phyloP scores from a whole-genome alignment of 495 filamentous ascomycete genomes.

The Talaromyces ruber region DNA sequence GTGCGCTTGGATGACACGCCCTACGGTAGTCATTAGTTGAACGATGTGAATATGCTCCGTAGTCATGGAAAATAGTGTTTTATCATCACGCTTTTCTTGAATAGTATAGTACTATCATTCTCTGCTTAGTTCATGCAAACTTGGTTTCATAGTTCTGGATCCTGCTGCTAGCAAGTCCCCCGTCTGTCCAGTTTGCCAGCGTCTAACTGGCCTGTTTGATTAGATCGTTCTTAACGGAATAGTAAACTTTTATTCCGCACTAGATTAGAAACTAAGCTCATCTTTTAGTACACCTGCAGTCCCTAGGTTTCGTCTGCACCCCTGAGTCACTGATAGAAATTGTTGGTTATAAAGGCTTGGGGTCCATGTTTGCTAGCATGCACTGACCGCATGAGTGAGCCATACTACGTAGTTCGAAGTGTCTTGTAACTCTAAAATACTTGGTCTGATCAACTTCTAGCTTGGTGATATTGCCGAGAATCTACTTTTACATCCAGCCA shows the following conservation, averaged over 20 bases:
- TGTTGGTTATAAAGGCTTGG: neutral
- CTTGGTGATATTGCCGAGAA: neutral
- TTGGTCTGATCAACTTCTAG: neutral
- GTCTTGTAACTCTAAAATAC: no score
- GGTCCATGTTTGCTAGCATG: neutral
- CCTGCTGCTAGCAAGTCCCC: neutral
- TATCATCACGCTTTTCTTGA: neutral
- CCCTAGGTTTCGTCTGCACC: neutral
- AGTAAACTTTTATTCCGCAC: neutral
- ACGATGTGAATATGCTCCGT: neutral
- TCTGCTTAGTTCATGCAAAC: neutral
- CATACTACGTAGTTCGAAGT: no score
- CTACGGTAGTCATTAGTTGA: no score
- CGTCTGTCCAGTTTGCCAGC: neutral
- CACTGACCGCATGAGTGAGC: neutral
- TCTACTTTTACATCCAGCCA: neutral
- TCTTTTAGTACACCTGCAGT: neutral
- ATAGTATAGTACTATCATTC: neutral
- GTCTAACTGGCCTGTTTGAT: neutral
- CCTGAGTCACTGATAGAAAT: neutral
- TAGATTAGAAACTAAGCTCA: neutral
- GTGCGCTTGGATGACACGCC: no score
- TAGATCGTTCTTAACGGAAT: neutral
- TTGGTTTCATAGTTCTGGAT: neutral
- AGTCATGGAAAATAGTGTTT: neutral